phyloP scores from a whole-genome alignment of 192 early-diverging fungal genomes.

The Dispira simplex region DNA sequence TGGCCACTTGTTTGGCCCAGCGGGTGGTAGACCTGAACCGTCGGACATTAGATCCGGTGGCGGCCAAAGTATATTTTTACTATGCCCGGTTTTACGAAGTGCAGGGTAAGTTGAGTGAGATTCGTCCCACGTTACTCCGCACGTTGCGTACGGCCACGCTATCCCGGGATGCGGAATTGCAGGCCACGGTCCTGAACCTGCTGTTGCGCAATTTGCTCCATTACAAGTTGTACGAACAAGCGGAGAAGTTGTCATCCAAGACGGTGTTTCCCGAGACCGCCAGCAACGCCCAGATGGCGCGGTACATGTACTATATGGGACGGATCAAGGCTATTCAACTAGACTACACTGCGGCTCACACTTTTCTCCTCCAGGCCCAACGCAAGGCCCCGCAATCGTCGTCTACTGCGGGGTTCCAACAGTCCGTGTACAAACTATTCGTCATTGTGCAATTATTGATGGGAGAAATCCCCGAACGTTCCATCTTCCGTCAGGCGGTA shows the following conservation, averaged over 20 bases:
- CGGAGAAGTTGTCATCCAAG: constrained; percentile 92
- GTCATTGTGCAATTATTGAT: constrained; percentile 97
- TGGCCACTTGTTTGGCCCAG: constrained; percentile 49
- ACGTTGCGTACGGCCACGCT: constrained; percentile 86
- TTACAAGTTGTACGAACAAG: constrained; percentile 94
- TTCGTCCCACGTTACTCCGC: constrained; percentile 59
- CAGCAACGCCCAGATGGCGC: constrained; percentile 82
- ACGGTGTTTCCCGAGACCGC: constrained; percentile 78
- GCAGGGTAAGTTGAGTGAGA: constrained; percentile 45
- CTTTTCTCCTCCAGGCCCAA: constrained; percentile 79
- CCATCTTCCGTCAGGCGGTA: constrained; percentile 76
- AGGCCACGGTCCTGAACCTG: constrained; percentile 82
- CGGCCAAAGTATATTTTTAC: constrained; percentile 87
- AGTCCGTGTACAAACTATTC: constrained; percentile 85
- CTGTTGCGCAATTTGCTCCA: constrained; percentile 85
- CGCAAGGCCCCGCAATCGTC: constrained; percentile 86
- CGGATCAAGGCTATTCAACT: constrained; percentile 97
- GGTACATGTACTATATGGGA: constrained; percentile 94
- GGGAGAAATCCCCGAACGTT: constrained; percentile 96
- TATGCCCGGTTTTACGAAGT: constrained; percentile 85
- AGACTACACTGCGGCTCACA: constrained; percentile 87
- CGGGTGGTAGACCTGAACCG: constrained; percentile 56
- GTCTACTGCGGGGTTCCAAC: constrained; percentile 86
- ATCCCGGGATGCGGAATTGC: constrained; percentile 69
- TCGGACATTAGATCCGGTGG: constrained; percentile 78